Base-by-base conservation (phyloP, 2,329 filamentous ascomycete species). In the Ophiocordyceps camponoti-rufipedis region DNA sequence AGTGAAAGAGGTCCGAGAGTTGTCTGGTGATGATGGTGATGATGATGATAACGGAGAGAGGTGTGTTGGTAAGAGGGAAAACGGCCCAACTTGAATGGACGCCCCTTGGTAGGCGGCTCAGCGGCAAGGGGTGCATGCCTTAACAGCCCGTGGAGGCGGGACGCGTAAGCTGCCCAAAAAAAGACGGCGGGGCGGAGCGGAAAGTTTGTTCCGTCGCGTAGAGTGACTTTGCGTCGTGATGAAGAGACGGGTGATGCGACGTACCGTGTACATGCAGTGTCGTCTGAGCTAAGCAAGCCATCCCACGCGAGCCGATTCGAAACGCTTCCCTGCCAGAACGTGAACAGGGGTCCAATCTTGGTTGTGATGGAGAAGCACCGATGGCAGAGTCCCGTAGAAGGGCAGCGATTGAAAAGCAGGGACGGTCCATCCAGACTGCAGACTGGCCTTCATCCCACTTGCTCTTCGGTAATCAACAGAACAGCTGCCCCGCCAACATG, bases 101-200 rank as follows among this genome's bases (percentile, higher is more conserved):
- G 14, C 14, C 33, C 12, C 7, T n/a, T 18, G 35, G 6, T 18
- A 39, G 35, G 16, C 3, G 35, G 35, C n/a, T 39, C 43, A 28
- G 23, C 14, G 40, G 41, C 28, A 38, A 43, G 43, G 43, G 19
- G 32, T 35, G 32, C 43, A 29, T 41, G 45, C 43, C 35, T 39
- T 39, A 42, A 44, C 46, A 46, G 32, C 31, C 28, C 6, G 42
- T 44, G 31, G 47, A 41, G 48, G 41, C 33, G 39, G 44, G 54
- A 55, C 55, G 55, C 55, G 55, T 57, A 50, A 57, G 55, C 55
- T 56, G 48, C 47, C 47, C 42, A 19, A 39, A 39, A 16, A 39
- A 39, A 18, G 16, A 10, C 13, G 35, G 18, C 35, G 18, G 14
- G n/a, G n/a, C 35, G 35, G n/a, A 18, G 35, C 35, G n/a, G 7